A percentile compares a stretch with the other conserved stretches of the same genome.
Conservation (phyloP, 495 filamentous ascomycete genomes). For the Schizothecium vesticola region DNA sequence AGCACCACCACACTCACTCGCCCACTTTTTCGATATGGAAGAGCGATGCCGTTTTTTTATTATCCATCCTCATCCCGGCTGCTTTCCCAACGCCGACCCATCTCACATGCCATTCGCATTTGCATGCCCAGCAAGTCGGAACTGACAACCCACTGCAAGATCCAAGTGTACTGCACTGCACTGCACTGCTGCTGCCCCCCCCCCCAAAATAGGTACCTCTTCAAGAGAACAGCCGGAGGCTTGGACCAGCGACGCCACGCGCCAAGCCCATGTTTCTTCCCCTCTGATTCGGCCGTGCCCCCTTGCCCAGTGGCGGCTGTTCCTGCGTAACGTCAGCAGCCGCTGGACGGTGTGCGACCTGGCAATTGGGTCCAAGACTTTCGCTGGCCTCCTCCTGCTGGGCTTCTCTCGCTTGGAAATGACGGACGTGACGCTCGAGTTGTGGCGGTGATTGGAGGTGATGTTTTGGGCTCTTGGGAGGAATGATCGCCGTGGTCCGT, state of each 20-base stretch:
- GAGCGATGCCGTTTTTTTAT: background rate
- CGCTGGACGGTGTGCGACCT: background rate
- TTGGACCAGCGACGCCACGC: background rate
- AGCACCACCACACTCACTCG: background rate
- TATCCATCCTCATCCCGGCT: background rate
- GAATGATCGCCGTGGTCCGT: background rate
- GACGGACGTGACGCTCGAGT: background rate
- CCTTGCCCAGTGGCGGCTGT: background rate
- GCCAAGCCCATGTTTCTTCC: background rate
- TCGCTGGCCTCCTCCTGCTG: background rate
- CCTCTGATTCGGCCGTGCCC: background rate
- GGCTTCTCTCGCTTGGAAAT: background rate
- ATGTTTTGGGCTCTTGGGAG: background rate
- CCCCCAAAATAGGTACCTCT: background rate
- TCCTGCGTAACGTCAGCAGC: background rate
- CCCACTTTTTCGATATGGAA: background rate
- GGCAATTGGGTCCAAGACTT: background rate
- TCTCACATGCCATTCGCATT: background rate
- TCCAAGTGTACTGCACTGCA: background rate
- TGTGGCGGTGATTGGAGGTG: background rate
- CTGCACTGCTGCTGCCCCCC: background rate
- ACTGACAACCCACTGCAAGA: background rate
- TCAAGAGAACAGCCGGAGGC: background rate
- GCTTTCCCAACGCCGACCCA: background rate
- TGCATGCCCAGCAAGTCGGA: background rate